These are phyloP conservation scores for Brassica carinata DNA, from an alignment of 345 rosid species.

Conservation along the genomic window DNA sequence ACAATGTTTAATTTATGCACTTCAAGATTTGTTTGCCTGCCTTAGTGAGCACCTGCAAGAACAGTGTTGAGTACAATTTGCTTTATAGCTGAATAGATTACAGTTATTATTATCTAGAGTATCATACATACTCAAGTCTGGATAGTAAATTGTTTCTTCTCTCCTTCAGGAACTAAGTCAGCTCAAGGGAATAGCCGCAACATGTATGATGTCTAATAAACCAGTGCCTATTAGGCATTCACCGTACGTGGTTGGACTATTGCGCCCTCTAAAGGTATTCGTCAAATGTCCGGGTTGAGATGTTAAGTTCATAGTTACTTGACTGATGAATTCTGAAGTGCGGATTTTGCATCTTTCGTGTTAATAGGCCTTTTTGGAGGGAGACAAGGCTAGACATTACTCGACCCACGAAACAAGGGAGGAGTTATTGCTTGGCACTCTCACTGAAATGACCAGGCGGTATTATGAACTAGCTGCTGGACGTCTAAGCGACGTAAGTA, in stretches of 20 bases:
- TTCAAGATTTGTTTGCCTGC: background rate
- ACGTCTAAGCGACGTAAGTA: constrained; percentile 75
- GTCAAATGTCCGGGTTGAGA: background rate
- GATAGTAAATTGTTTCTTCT: background rate
- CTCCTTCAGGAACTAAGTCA: background rate
- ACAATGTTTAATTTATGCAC: background rate
- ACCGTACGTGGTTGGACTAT: background rate
- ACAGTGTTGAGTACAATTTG: background rate
- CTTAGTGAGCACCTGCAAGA: background rate
- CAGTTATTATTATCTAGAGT: background rate
- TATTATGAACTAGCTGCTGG: constrained; percentile 82
- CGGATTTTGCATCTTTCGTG: background rate
- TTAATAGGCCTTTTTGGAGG: constrained; percentile 76
- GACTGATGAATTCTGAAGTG: constrained; percentile 25
- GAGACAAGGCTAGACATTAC: background rate
- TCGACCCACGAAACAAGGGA: background rate
- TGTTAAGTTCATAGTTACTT: background rate
- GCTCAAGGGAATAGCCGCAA: background rate
- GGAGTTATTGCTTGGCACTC: constrained; percentile 56
- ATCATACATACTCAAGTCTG: background rate
- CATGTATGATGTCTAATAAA: background rate
- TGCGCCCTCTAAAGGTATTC: background rate
- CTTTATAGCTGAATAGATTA: background rate
- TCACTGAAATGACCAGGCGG: constrained; percentile 67
- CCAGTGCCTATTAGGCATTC: background rate